Evolutionary conservation across 331 rosid species (phyloP).

Genomic region (Rosa hybrid): DNA sequence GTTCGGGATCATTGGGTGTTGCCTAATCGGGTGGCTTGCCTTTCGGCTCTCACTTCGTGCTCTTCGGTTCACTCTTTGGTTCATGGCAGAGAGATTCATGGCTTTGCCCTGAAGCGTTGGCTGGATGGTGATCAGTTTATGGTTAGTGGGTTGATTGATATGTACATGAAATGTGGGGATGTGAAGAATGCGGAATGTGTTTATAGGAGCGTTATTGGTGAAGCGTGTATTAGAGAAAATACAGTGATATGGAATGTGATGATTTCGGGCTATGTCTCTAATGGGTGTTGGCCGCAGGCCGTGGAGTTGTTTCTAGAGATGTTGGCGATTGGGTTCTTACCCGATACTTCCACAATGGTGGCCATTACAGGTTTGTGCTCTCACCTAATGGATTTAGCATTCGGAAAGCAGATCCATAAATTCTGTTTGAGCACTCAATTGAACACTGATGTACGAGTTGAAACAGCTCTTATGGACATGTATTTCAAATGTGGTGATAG

Average conservation of each 20-base stretch:
- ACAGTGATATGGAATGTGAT: constrained; percentile 49
- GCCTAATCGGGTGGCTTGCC: constrained; percentile 43
- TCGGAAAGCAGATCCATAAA: constrained; percentile 41
- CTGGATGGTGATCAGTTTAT: constrained; percentile 36
- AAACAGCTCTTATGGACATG: constrained; percentile 47
- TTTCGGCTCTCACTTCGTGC: constrained; percentile 34
- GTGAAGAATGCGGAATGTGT: constrained; percentile 34
- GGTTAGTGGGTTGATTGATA: constrained; percentile 36
- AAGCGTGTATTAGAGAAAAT: constrained; percentile 23
- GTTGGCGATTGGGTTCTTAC: constrained; percentile 30
- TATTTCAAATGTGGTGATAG: constrained; percentile 39
- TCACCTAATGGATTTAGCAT: constrained; percentile 29
- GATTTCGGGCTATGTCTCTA: constrained; percentile 37
- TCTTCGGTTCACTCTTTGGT: constrained; percentile 29
- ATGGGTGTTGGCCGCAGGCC: constrained; percentile 26
- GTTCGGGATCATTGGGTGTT: constrained; percentile 25
- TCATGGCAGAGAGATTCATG: constrained; percentile 40
- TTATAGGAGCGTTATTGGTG: constrained; percentile 18
- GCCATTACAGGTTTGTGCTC: constrained; percentile 39
- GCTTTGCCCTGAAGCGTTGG: constrained; percentile 37
- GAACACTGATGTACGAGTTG: constrained; percentile 33
- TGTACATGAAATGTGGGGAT: constrained; percentile 52
- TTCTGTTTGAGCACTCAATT: constrained; percentile 25
- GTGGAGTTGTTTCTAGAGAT: constrained; percentile 32
- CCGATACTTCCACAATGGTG: constrained; percentile 44